phyloP scores from a whole-genome alignment of 345 rosid species.

The Moricandia moricandioides region DNA sequence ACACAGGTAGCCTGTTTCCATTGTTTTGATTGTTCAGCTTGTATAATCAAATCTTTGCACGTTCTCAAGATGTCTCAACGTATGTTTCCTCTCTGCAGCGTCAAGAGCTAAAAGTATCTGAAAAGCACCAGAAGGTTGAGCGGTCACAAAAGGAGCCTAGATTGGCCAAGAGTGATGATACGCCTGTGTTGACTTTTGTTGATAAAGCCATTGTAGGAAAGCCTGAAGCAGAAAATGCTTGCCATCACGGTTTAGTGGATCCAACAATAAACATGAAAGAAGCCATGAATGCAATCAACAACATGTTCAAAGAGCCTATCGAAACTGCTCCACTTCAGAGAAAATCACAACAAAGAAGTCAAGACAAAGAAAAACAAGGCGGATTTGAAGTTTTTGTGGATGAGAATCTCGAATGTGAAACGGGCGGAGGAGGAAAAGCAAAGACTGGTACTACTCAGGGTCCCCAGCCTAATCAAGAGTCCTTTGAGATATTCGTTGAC shows the following conservation, averaged over 20 bases:
- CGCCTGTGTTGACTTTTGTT: slow-evolving; percentile 57
- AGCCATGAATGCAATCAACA: slow-evolving; percentile 76
- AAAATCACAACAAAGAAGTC: slow-evolving; percentile 42
- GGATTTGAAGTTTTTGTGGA: slow-evolving; percentile 52
- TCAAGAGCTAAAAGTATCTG: slow-evolving; percentile 42
- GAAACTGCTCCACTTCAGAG: slow-evolving; percentile 55
- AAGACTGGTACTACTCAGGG: slow-evolving; percentile 31
- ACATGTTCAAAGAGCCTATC: slow-evolving; percentile 84
- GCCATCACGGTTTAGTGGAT: slow-evolving; percentile 87
- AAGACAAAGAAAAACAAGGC: slow-evolving; percentile 39
- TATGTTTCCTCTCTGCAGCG: slow-evolving; percentile 36
- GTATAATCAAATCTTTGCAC: not conserved
- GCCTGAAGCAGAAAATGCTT: slow-evolving; percentile 69
- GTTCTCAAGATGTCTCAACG: slow-evolving; percentile 12
- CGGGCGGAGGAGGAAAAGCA: slow-evolving; percentile 17
- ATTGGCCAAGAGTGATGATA: slow-evolving; percentile 41
- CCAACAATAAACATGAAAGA: slow-evolving; percentile 87
- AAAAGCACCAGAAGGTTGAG: slow-evolving; percentile 29
- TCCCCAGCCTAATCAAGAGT: slow-evolving; percentile 37
- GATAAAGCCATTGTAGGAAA: slow-evolving; percentile 72
- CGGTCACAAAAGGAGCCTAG: slow-evolving; percentile 32
- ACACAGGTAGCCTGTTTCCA: slow-evolving; percentile 46
- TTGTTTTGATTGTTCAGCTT: slow-evolving; percentile 3
- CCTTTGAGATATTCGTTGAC: slow-evolving; percentile 62
- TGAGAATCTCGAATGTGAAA: slow-evolving; percentile 43